Evolutionary conservation across 495 filamentous ascomycete genomes (phyloP), one percentile per base, ranked within the genome.

Genomic region (Aeminium ludgeri): DNA sequence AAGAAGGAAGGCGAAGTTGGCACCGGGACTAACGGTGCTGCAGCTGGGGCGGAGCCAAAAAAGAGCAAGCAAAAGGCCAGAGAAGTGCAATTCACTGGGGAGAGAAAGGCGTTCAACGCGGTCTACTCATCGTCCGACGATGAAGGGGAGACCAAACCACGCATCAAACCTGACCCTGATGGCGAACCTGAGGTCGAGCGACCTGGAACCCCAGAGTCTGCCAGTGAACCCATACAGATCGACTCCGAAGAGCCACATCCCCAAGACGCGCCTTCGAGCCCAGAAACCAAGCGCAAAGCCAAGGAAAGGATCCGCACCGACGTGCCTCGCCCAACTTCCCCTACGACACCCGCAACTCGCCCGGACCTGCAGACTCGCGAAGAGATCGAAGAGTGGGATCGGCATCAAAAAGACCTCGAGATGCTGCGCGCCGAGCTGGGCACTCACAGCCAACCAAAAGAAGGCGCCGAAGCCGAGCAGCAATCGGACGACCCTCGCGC

Each of bases 361-460:
- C 57, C 55, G 1, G 57, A 55, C 2, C 40, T 58, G 28, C 58
- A 63, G 45, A 65, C 62, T 12, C 55, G 60, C 25, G 59, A 68
- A 43, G 63, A 67, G 25, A 41, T 41, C 20, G 55, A 50, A 19
- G 63, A 66, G 48, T 60, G 55, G 40, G 49, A 51, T 16, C 57
- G 62, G n/a, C 49, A 53, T 25, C 47, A 57, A 19, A 38, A 50
- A 17, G 59, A 62, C 38, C 42, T 61, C 11, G 23, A 34, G 10
- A 33, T 57, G n/a, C 45, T 64, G 10, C 34, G 39, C 12, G 36
- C 48, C 5, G 61, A 65, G 37, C 55, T 68, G 1, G 60, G 61
- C 10, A 38, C 29, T 15, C 19, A 20, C 19, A 30, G 23, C n/a
- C 50, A 39, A 1, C 61, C 65, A 30, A 44, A 59, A 10, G 54